These are phyloP conservation scores for Entomortierella beljakovae DNA, from an alignment of 192 early-diverging fungal species.

Conservation along the genomic window DNA sequence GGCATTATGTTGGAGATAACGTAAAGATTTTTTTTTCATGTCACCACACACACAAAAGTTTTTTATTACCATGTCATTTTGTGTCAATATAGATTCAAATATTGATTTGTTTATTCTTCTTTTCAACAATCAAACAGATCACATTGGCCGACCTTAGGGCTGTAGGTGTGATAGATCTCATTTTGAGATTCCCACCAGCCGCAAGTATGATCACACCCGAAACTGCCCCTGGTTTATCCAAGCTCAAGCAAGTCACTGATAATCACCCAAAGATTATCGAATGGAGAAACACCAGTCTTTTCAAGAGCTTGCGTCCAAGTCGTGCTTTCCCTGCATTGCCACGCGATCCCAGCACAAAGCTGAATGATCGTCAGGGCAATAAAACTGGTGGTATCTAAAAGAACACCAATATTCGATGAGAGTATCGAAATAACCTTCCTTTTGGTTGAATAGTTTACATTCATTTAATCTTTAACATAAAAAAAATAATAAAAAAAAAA, in stretches of 20 bases:
- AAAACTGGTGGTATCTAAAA: neutral
- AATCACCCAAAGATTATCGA: constrained; percentile 26
- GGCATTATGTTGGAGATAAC: constrained; percentile 38
- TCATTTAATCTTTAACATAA: too few relatives aligned
- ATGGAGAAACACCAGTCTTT: constrained; percentile 26
- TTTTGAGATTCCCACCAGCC: constrained; percentile 8
- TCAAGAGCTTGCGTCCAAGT: constrained; percentile 17
- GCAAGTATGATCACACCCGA: constrained; percentile 14
- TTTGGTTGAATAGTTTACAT: too few relatives aligned
- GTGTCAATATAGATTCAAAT: neutral
- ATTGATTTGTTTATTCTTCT: constrained; percentile 2
- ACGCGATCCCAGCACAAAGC: neutral
- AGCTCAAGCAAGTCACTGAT: constrained; percentile 17
- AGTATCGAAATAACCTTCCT: too few relatives aligned
- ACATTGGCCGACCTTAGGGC: constrained; percentile 37
- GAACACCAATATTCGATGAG: too few relatives aligned
- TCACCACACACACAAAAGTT: neutral
- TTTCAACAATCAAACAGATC: constrained; percentile 19
- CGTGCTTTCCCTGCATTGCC: constrained; percentile 10
- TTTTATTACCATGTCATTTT: neutral
- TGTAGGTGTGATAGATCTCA: constrained; percentile 4
- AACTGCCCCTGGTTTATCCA: constrained; percentile 19
- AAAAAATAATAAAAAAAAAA: neutral
- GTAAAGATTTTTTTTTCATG: constrained; percentile 13
- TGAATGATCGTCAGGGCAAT: constrained; percentile 41